Evolutionary conservation across 139 green algal genomes (phyloP), one percentile per base, ranked within the genome.

Genomic region (Closterium sp.): DNA sequence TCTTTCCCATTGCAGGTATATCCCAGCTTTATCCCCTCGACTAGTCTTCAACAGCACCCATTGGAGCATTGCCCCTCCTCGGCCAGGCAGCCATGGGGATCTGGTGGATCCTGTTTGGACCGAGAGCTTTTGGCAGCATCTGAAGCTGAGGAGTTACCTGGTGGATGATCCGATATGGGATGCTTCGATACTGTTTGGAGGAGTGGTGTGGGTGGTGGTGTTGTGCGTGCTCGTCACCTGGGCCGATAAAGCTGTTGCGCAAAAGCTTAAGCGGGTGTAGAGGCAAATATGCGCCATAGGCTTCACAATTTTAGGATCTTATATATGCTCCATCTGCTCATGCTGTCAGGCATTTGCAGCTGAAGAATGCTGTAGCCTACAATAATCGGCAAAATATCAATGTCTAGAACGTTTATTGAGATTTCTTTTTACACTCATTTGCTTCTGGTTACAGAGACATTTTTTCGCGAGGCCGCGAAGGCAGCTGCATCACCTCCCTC

Each of bases 91-190:
- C 38, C 88, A n/a, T 9, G 73, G 93, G 88, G 91, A 94, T 31
- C n/a, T 30, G 19, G 50, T 86, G 9, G 91, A 94, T 45, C 91
- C 91, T 32, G 88, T 94, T 9, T 94, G 62, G 62, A 94, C 91
- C 22, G 91, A 94, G 70, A 94, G 91, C 70, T 94, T 93, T 24
- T 94, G 91, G 91, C 31, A 92, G 45, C n/a, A 31, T 19, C 89
- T 94, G 38, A 30, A 27, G 19, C n/a, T 93, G 31, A 29, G 91
- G 24, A 70, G 31, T 24, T 93, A 89, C 89, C 17, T 93, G 45
- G 88, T 93, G 84, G 91, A 93, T 79, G 62, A 79, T 79, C 62
- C 62, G 62, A 79, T 79, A 79, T 79, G 62, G 62, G 62, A 79
- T 79, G 62, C 19, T 24, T 79, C 62, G 62, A 79, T 79, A 79